Evolutionary conservation across 2,329 filamentous ascomycete species (phyloP), one percentile per base, ranked within the genome.

Genomic region (Diaporthe batatas): DNA sequence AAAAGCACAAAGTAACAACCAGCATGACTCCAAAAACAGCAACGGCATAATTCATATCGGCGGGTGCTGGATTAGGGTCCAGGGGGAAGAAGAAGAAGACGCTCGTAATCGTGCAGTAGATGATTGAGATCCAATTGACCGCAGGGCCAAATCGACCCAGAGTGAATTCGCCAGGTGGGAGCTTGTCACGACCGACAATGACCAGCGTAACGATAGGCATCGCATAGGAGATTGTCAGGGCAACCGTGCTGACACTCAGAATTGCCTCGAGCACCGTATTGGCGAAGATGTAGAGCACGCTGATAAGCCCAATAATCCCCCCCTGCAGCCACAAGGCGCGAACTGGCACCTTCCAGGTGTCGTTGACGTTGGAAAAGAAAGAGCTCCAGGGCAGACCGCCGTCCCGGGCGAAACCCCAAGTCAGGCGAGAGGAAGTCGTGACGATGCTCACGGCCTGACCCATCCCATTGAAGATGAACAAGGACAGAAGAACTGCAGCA

Each of bases 401-500:
- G 25, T 64, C 58, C 6, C 58, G 39, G 3, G 58, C 58, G 10
- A 64, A 64, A 4, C 58, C 58, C 58, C 58, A 64, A 1, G 58
- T 64, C 12, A 64, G 58, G 25, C 58, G 58, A 5, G 58, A 64
- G 16, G 58, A 64, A 6, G 58, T 64, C 14, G 58, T 64, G 4
- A 64, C 58, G 39, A 64, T 64, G 58, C 58, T 64, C 25, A 64
- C 58, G 2, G 58, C 58, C 58, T 64, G 58, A 10, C 58, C 58
- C 58, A 64, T 64, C 1, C 58, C 58, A 21, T 64, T 64, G 58
- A 64, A 64, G 1, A 64, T 47, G 12, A 64, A 64, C 39, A 64
- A 14, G 25, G 58, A 64, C 18, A 64, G 18, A 2, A 64, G 58
- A 25, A 64, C 58, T 8, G 58, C 58, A 7, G 58, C 58, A 1